A percentile compares a stretch with the other conserved stretches of the same genome.
Conservation (phyloP, 345 rosid species). For the Eucalyptus tenuipes region DNA sequence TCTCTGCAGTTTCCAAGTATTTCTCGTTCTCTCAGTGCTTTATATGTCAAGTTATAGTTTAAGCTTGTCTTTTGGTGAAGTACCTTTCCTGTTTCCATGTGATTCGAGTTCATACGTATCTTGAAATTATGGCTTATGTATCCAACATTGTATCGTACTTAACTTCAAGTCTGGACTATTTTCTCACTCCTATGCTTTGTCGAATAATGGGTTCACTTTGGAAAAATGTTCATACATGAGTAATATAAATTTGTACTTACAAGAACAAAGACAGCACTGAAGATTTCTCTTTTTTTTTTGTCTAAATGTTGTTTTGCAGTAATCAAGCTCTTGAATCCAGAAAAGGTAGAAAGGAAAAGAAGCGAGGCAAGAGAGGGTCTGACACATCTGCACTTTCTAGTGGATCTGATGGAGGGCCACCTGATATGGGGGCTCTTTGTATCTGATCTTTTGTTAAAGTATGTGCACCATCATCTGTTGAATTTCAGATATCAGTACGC, state of each 20-base stretch:
- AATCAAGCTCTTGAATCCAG: conserved; percentile 23
- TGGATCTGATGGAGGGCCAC: conserved; percentile 36
- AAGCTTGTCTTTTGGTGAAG: not conserved
- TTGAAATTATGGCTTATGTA: not conserved
- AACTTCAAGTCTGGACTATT: not conserved
- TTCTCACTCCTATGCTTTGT: not conserved
- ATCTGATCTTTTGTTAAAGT: conserved; percentile 12
- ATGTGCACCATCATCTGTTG: not conserved
- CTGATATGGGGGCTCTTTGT: conserved; percentile 80
- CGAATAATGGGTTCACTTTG: not conserved
- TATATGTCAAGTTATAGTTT: not conserved
- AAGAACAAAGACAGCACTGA: not conserved
- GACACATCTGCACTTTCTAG: conserved; percentile 11
- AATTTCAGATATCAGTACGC: not conserved
- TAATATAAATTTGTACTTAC: not conserved
- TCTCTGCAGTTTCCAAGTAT: conserved; percentile 37
- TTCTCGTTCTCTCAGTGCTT: not conserved
- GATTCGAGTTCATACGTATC: not conserved
- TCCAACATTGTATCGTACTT: not conserved
- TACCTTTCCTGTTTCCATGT: not conserved
- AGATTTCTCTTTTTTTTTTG: not conserved
- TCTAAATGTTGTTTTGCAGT: not conserved
- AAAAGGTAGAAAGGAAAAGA: conserved; percentile 46
- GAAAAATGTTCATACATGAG: too few species aligned
- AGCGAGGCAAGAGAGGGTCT: conserved; percentile 35